Conservation (phyloP, 306 rosid species). For the Oxytropis ochrocephala region DNA sequence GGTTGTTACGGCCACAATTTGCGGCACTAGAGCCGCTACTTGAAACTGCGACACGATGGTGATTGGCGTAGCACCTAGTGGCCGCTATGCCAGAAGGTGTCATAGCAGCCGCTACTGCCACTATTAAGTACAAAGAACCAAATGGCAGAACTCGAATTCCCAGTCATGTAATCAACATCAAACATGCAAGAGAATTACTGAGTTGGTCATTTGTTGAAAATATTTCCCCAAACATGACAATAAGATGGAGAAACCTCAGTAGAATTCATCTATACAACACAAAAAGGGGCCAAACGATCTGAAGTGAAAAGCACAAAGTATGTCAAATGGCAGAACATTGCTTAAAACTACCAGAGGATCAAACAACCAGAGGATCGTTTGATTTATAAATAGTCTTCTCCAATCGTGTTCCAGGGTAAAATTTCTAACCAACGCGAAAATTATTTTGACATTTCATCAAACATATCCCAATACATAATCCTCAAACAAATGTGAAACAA, state of each 20-base stretch:
- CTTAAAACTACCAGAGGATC: not conserved
- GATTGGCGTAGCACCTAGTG: too few relatives aligned
- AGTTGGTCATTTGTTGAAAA: not conserved
- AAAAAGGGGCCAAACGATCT: not conserved
- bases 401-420: conserved; percentile 8
- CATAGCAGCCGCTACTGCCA: too few relatives aligned
- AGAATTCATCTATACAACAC: not conserved
- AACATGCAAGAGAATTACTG: conserved; percentile 8
- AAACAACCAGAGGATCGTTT: not conserved
- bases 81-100: too few relatives aligned
- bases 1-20: too few relatives aligned
- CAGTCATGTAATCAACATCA: not conserved
- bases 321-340: not conserved
- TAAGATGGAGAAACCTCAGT: not conserved
- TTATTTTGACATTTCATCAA: conserved; percentile 3
- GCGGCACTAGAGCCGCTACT: too few relatives aligned
- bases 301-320: not conserved
- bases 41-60: too few relatives aligned
- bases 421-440: not conserved
- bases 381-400: not conserved
- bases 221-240: not conserved
- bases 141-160: too few relatives aligned
- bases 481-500: not conserved
- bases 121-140: too few relatives aligned
- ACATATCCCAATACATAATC: conserved; percentile 1